Conservation (phyloP, 306 rosid species). For the Prunus davidiana region DNA sequence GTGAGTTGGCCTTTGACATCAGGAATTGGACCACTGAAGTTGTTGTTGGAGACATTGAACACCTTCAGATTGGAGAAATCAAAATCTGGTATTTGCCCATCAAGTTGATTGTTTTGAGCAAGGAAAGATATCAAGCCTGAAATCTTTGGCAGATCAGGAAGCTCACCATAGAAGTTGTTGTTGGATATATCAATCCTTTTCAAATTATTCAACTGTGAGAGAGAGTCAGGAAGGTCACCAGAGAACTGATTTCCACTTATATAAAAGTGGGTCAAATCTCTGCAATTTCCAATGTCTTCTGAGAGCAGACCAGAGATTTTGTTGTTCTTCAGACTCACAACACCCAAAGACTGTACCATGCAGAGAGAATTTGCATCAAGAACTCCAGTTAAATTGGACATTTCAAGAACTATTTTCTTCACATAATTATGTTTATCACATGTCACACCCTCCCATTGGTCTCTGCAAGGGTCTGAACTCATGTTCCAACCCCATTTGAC, state of each 20-base stretch:
- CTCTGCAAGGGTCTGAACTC: constrained; percentile 54
- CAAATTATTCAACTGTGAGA: constrained; percentile 33
- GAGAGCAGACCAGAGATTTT: constrained; percentile 34
- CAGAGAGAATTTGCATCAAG: constrained; percentile 45
- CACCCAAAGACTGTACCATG: constrained; percentile 20
- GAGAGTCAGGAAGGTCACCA: constrained; percentile 44
- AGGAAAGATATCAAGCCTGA: constrained; percentile 46
- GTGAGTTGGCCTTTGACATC: constrained; percentile 37
- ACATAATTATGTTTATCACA: constrained; percentile 31
- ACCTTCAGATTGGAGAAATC: constrained; percentile 45
- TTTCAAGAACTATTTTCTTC: constrained; percentile 38
- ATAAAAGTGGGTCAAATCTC: constrained; percentile 40
- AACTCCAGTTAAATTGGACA: constrained; percentile 28
- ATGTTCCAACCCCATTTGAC: constrained; percentile 56
- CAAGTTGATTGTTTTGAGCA: constrained; percentile 46
- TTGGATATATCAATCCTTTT: constrained; percentile 38
- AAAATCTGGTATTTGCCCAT: constrained; percentile 47
- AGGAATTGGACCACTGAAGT: constrained; percentile 47
- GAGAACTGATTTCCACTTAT: constrained; percentile 48
- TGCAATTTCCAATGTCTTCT: constrained; percentile 44
- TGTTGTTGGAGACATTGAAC: constrained; percentile 60
- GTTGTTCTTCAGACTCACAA: constrained; percentile 39
- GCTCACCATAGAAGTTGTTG: constrained; percentile 45
- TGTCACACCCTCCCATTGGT: constrained; percentile 47
- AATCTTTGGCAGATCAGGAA: constrained; percentile 44